These are phyloP conservation scores for Abelmoschus esculentus DNA, from an alignment of 345 rosid genomes.

Conservation along the genomic window DNA sequence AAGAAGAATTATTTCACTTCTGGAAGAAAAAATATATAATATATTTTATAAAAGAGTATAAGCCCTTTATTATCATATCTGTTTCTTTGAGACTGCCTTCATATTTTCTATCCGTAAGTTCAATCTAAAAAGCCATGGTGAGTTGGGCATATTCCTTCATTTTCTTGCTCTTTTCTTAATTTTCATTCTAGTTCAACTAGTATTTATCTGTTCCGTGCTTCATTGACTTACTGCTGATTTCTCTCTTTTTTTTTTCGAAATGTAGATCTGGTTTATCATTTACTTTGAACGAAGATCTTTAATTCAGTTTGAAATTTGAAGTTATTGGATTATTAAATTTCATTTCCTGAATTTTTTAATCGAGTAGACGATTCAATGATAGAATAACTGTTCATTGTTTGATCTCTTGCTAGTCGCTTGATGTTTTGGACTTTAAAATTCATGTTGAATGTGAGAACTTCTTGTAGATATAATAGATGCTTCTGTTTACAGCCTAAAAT, in stretches of 20 bases:
- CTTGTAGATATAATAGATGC: neutral
- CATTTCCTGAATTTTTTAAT: neutral
- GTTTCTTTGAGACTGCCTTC: neutral
- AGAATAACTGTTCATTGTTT: neutral
- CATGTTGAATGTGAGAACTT: neutral
- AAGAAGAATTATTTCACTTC: too few relatives aligned
- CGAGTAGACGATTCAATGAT: neutral
- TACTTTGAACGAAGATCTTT: slow-evolving; percentile 4
- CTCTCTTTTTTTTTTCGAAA: neutral
- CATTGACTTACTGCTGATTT: neutral
- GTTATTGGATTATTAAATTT: neutral
- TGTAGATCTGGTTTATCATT: neutral
- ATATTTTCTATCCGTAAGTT: neutral
- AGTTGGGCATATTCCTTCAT: neutral
- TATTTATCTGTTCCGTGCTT: neutral
- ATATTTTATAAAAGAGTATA: neutral
- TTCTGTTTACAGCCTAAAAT: neutral
- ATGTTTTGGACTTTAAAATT: neutral
- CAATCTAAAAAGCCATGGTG: neutral
- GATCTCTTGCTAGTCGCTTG: neutral
- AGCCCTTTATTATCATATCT: neutral
- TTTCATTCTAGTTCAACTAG: neutral
- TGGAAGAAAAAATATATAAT: too few relatives aligned
- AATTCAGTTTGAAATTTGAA: neutral
- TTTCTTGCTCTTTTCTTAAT: neutral